Conservation (phyloP, 2,329 filamentous ascomycete species). For the Lasiodiplodia gonubiensis region DNA sequence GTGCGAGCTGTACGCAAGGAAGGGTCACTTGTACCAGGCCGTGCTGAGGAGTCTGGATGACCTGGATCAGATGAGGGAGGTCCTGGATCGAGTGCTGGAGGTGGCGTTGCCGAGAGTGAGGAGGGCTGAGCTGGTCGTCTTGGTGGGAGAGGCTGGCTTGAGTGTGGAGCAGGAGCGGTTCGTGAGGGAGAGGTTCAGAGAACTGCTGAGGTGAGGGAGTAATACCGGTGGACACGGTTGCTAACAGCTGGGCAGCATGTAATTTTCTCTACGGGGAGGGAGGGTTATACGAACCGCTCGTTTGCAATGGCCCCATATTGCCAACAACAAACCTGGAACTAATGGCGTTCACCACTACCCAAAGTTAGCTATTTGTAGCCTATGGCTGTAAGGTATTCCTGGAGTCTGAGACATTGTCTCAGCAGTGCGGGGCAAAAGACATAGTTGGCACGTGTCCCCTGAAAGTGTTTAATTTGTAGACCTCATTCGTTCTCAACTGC, state of each 20-base stretch:
- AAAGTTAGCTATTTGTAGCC: background rate
- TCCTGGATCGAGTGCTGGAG: background rate
- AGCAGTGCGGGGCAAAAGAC: background rate
- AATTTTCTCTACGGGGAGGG: background rate
- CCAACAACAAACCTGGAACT: background rate
- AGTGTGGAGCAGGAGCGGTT: background rate
- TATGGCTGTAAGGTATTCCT: background rate
- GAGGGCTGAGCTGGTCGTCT: background rate
- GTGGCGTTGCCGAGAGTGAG: constrained; percentile 2
- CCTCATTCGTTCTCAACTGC: too few relatives aligned
- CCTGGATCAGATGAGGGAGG: constrained; percentile 2
- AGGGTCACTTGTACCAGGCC: background rate
- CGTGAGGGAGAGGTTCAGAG: background rate
- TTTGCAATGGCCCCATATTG: background rate
- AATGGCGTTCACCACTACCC: background rate
- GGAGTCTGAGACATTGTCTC: background rate
- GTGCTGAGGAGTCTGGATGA: background rate
- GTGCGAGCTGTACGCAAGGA: background rate
- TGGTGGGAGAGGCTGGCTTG: background rate
- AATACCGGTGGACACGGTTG: background rate
- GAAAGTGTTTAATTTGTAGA: too few relatives aligned
- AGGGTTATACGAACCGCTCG: background rate
- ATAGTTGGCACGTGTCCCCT: background rate
- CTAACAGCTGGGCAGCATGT: too few relatives aligned
- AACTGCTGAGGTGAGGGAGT: background rate